Evolutionary conservation across 768 basidiomycete species (phyloP), one percentile per base, ranked within the genome.

Genomic region (Infundibulicybe gibba): DNA sequence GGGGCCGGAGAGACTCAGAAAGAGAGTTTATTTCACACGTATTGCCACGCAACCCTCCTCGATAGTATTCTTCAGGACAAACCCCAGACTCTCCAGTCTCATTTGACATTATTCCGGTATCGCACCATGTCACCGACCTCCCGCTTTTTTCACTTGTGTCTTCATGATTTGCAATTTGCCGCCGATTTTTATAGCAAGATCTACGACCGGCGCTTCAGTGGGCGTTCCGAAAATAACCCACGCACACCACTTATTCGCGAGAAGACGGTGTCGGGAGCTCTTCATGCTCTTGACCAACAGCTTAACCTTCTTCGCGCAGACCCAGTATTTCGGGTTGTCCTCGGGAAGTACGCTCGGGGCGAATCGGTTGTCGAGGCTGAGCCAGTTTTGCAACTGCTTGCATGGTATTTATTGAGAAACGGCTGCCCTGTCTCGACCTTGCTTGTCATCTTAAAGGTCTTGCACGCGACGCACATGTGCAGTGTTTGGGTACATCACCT

Each of bases 61-160:
- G 94, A 97, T 61, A 87, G 89, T 65, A 86, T 97, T 42, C 69
- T 93, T n/a, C 84, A 90, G 60, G 94, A 94, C 65, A 97, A 95
- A 60, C 82, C 87, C 11, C 78, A 82, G 48, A 83, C 87, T 0
- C 65, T 94, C 3, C 83, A 86, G 54, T 75, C 85, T 0, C 87
- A 92, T 59, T 68, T 94, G 2, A 80, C 80, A 1, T 60, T 94
- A 21, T 90, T 84, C 58, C 76, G 71, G 41, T 82, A 83, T 55
- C 83, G 88, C 48, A 75, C 66, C 44, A 80, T 84, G 76, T 67
- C 74, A 3, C 77, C 80, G 0, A 54, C 64, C 3, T 78, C 79
- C 5, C 75, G 70, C 8, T 83, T 79, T 59, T 88, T 85, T 64
- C 78, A 83, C 54, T 65, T 90, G 38, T 71, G 79, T 6, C 61